Base-by-base conservation (phyloP, 2,329 filamentous ascomycete species). In the Huntiella moniliformis region DNA sequence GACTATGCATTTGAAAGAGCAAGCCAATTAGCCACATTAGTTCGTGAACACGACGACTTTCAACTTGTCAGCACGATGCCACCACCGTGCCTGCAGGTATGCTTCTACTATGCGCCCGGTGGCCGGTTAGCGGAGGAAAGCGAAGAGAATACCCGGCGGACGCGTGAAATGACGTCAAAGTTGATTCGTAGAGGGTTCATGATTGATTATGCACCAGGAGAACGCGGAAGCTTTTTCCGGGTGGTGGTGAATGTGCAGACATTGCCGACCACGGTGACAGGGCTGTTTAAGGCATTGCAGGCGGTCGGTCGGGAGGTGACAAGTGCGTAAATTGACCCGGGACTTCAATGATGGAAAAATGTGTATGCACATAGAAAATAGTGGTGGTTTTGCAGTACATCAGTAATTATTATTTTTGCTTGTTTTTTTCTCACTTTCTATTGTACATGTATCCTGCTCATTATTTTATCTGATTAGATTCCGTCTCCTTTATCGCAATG, bases 1-100 rank as follows among this genome's bases (percentile, higher is more conserved):
- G 79, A 88, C 54, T 62, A 70, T 31, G 87, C 82, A 0, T 93
- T 88, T 56, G 70, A 67, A 7, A 70, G 75, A 50, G 86, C 86
- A 0, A 65, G 68, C 3, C 70, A 83, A 53, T 67, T 96, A n/a
- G 74, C 79, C 1, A 57, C 57, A 0, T 60, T 77, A 1, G 57
- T 95, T 2, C 60, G 66, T 4, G 40, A 63, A 11, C 67, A 68
- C 37, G 57, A 63, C 0, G 66, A 82, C 53, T 81, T 96, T 54
- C 63, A 73, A 13, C 67, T 93, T 12, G 73, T 94, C 3, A 82
- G 77, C 8, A 68, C 74, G 47, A 79, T 82, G 54, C 82, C 85
- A 18, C 79, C 87, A 40, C 83, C 84, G 0, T 96, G 88, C 62
- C 65, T 94, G 58, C 91, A 96, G 63, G 82, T 96, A 16, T 95